phyloP scores from a whole-genome alignment of 139 green algal species.

The Chlamydomonas sphaeroides region DNA sequence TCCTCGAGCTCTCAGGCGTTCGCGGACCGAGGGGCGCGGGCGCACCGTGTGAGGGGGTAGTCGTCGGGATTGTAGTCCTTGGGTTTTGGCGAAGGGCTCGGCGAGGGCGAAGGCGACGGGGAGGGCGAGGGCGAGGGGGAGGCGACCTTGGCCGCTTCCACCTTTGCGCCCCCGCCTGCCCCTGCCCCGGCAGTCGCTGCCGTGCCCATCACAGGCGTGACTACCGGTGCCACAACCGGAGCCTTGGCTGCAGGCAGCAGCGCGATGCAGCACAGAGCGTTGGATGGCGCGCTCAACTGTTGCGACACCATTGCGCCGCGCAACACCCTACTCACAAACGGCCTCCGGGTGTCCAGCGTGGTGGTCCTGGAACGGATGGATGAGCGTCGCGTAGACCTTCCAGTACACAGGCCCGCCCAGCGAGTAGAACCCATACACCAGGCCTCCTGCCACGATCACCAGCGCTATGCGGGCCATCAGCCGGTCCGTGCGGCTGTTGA shows the following conservation, averaged over 20 bases:
- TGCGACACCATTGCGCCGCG: too few species aligned
- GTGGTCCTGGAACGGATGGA: slow-evolving; percentile 49
- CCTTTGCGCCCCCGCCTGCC: neutral
- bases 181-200: neutral
- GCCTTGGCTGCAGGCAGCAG: too few species aligned
- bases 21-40: neutral
- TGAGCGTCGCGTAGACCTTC: slow-evolving; percentile 56
- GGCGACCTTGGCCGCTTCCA: neutral
- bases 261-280: too few species aligned
- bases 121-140: too few species aligned
- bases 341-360: too few species aligned
- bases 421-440: slow-evolving; percentile 42
- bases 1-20: too few species aligned
- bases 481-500: slow-evolving; percentile 42
- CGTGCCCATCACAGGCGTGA: too few species aligned
- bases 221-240: too few species aligned
- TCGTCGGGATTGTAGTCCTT: slow-evolving; percentile 38
- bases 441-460: slow-evolving; percentile 34
- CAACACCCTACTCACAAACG: too few species aligned
- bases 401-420: slow-evolving; percentile 48
- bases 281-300: too few species aligned
- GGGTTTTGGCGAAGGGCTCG: neutral
- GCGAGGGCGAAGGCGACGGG: too few species aligned
- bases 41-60: slow-evolving; percentile 46
- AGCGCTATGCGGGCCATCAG: slow-evolving; percentile 51